These are phyloP conservation scores for Clavispora phyllophila DNA, from an alignment of 805 yeast genomes.

Conservation along the genomic window DNA sequence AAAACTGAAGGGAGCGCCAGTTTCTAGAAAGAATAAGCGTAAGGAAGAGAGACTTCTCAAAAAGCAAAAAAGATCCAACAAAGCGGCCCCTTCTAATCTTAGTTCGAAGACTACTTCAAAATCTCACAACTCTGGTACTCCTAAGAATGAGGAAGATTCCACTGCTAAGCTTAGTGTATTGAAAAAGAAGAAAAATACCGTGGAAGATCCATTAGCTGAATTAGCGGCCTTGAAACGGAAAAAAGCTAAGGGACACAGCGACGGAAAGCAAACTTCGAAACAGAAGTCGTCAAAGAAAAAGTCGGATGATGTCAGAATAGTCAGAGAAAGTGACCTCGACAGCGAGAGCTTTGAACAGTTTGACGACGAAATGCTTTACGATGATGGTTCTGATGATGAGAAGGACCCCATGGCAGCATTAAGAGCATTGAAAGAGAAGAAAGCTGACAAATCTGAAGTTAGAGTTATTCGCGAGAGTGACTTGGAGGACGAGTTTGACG, in stretches of 20 bases:
- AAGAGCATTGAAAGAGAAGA: constrained; percentile 14
- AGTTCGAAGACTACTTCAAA: not conserved
- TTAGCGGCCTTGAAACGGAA: constrained; percentile 15
- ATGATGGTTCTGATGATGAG: constrained; percentile 10
- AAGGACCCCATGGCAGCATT: constrained; percentile 14
- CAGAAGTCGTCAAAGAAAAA: not conserved
- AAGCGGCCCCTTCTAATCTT: not conserved
- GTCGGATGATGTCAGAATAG: constrained; percentile 15
- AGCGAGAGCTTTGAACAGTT: constrained; percentile 16
- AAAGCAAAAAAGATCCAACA: constrained; percentile 24
- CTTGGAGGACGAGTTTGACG: constrained; percentile 13
- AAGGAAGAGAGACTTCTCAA: constrained; percentile 29
- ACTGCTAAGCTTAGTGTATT: constrained; percentile 3
- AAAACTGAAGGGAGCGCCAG: constrained; percentile 17
- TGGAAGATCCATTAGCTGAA: constrained; percentile 13
- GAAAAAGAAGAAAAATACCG: constrained; percentile 18
- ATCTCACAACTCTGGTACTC: not conserved
- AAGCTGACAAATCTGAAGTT: constrained; percentile 10
- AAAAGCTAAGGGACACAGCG: constrained; percentile 1
- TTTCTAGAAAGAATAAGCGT: constrained; percentile 30
- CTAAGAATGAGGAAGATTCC: not conserved
- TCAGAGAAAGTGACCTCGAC: constrained; percentile 16
- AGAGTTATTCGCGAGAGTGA: constrained; percentile 29
- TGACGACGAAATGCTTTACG: constrained; percentile 8
- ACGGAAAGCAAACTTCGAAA: not conserved